Conservation (phyloP, 2,329 filamentous ascomycete genomes). For the Colletotrichum sp. region DNA sequence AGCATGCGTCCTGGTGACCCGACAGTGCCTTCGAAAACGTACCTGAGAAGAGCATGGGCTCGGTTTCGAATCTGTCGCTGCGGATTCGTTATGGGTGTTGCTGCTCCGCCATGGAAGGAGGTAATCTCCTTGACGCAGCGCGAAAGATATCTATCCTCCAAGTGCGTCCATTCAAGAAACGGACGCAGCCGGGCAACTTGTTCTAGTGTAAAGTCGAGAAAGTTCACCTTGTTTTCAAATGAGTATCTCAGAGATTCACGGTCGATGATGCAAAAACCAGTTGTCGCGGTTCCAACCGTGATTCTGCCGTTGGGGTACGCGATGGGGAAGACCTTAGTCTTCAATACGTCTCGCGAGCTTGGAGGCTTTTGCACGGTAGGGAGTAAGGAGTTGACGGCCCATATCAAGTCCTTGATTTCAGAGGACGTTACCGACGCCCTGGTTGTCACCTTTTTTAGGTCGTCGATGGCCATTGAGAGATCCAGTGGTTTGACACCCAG, state of each 20-base stretch:
- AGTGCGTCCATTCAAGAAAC: constrained; percentile 37
- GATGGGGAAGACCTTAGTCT: neutral
- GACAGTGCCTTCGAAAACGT: neutral
- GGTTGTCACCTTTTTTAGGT: neutral
- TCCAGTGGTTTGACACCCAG: neutral
- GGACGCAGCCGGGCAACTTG: neutral
- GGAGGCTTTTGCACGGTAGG: neutral
- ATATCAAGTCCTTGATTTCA: neutral
- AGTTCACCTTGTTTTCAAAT: neutral
- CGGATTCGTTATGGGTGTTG: neutral
- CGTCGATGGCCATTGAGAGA: neutral
- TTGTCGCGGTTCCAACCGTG: neutral
- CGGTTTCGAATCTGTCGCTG: neutral
- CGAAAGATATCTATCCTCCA: constrained; percentile 38
- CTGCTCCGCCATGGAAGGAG: constrained; percentile 23
- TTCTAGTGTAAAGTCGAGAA: neutral
- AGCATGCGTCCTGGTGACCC: neutral
- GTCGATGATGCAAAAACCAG: neutral
- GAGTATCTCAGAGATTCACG: neutral
- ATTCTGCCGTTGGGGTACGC: neutral
- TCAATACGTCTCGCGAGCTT: neutral
- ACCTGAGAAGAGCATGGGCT: neutral
- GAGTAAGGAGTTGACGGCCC: neutral
- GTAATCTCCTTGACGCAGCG: constrained; percentile 36
- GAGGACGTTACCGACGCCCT: neutral